Evolutionary conservation across 139 green algal species (phyloP), one percentile per base, ranked within the genome.

Genomic region (Chlamydomonas urium): DNA sequence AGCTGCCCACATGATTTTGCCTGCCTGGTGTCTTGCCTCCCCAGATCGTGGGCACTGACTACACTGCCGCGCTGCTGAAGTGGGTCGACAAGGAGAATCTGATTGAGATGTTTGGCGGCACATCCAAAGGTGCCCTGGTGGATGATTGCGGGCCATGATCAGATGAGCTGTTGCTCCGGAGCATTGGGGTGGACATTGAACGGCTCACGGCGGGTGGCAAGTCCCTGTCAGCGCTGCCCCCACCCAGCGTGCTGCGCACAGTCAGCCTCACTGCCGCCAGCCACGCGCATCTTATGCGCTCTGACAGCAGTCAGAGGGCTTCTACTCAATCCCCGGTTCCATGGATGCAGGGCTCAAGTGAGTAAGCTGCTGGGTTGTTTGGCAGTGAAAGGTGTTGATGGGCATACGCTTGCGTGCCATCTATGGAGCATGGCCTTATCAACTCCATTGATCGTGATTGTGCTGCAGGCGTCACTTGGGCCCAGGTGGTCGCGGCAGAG

Each of bases 131-230:
- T 10, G 21, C 36, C n/a, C 79, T 97, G 48, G 67, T 94, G 59
- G 91, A 95, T 35, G 91, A 97, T 60, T 69, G 86, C 28, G 91
- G 91, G 2, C 88, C 90, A 28, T 97, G 91, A 90, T 82, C 87
- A 29, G 82, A 96, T 63, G 63, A 79, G 0, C 67, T 82, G 24
- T 57, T 89, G 47, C 5, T 78, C 28, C 60, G 48, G 4, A 0
- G 1, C 2, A 38, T 79, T 23, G 50, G 61, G 2, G 37, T 80
- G 14, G 65, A 78, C 47, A 10, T 79, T 37, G 78, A 80, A 26
- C 42, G 60, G 35, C 65, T 84, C 24, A 47, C 65, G 26, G 24
- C 36, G 6, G 24, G 53, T 36, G 36, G 24, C 37, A 14, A 35
- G 63, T 21, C 21, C 32, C 35, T 35, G 37, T 4, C 63, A 6